A percentile compares a stretch with the other conserved stretches of the same genome.
Evolutionary conservation across 257 asterid genomes (phyloP).

Genomic region (Linderniella brevidens): DNA sequence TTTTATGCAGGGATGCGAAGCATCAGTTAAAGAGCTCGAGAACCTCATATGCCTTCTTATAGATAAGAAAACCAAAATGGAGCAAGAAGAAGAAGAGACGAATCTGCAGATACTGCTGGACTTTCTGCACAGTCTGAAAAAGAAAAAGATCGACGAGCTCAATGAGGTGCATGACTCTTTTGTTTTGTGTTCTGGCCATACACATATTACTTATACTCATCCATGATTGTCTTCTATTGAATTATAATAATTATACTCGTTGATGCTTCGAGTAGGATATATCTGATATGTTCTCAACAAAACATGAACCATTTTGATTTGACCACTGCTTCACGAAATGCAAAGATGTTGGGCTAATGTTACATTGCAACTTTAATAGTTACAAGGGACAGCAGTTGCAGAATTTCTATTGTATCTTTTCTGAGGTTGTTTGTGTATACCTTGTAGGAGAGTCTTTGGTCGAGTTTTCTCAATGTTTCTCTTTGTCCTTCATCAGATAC

Average conservation of each 20-base stretch:
- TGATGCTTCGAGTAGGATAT: no score
- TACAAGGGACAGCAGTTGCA: no score
- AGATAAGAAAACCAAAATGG: constrained; percentile 81
- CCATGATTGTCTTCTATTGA: no score
- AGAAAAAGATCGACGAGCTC: constrained; percentile 71
- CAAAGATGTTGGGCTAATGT: no score
- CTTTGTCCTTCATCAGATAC: constrained; percentile 41
- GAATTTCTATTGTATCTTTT: no score
- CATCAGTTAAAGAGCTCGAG: constrained; percentile 70
- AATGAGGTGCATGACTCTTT: constrained; percentile 47
- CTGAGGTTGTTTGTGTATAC: no score
- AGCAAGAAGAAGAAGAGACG: constrained; percentile 88
- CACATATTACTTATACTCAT: neutral
- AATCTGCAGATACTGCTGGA: constrained; percentile 63
- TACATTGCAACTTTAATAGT: no score
- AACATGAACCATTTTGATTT: no score
- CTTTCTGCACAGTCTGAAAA: constrained; percentile 52
- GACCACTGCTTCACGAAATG: no score
- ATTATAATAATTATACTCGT: no score
- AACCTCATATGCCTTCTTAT: constrained; percentile 52
- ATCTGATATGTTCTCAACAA: no score
- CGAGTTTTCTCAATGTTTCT: neutral
- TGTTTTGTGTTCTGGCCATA: constrained; percentile 4
- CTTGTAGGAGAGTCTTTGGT: no score
- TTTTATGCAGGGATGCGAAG: constrained; percentile 58